Evolutionary conservation across 1,284 basidiomycete species (phyloP), one percentile per base, ranked within the genome.

Genomic region (Tylopilus sp.): DNA sequence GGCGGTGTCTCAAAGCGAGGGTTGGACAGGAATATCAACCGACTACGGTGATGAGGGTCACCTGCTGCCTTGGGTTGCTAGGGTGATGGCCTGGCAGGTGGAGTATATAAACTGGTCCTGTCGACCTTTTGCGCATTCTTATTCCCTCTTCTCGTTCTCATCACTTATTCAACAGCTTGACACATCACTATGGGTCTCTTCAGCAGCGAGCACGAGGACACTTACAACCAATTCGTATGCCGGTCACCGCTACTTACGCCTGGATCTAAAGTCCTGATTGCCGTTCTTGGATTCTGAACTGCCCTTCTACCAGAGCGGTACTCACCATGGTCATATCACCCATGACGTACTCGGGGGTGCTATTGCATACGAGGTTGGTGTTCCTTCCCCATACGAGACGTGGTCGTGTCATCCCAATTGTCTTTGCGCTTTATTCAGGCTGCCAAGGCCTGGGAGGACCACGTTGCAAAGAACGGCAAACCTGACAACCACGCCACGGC

Each of bases 281-380:
- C 21, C 21, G 21, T 23, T 6, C 21, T 23, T 23, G 21, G 10
- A 13, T 40, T 25, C 39, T 46, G 36, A 58, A 18, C 12, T 5
- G 1, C 5, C 2, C 8, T 26, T 34, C 28, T 29, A 10, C 6
- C 19, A 59, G 60, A 36, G 61, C 36, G 8, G 46, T 42, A 7
- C n/a, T 2, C 30, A 40, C 38, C 13, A 38, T 1, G 61, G 48
- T 12, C 55, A 12, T 15, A 0, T 40, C 3, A 46, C 54, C 16
- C 61, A 59, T 29, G 59, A 62, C 6, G 8, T 13, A 11, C 13
- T 59, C 19, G 51, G 21, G n/a, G 61, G 61, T 4, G 54, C 48
- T 18, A 28, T 37, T 45, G 44, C 55, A 16, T 59, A 16, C 15
- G 42, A 55, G 55, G 61, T 64, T 23, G n/a, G 54, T 55, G 12